Evolutionary conservation across 495 filamentous ascomycete species (phyloP), one percentile per base, ranked within the genome.

Genomic region (Daldinia loculata): DNA sequence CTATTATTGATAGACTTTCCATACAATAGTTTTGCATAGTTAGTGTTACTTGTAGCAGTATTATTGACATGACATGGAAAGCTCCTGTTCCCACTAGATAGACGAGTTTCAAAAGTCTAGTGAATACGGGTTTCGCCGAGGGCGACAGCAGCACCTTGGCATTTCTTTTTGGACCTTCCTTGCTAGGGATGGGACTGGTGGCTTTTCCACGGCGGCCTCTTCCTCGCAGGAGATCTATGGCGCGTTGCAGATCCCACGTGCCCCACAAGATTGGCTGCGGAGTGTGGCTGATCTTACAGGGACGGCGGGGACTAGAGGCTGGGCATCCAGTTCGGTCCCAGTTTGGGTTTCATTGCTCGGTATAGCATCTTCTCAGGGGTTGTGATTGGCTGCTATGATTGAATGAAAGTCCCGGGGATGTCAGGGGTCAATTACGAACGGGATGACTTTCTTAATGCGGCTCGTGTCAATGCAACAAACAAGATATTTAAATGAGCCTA

Each of bases 241-340:
- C 26, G 48, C 11, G 9, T 26, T 19, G 60, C 30, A 22, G 48
- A 63, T 34, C 69, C 69, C 69, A 71, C 69, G 69, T 71, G 69
- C 63, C 34, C 66, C 41, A 60, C 36, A 27, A 59, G 59, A 72
- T 70, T 72, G 69, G 69, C n/a, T 67, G 58, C 15, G 53, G 27
- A 63, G 12, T 61, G 63, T 67, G 63, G 63, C 69, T 67, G 53
- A 67, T 56, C 22, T 55, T 8, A 34, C 45, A 45, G 50, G 52
- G 45, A 50, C 36, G 45, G 57, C 58, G 15, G 63, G 55, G 58
- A 30, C 63, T 64, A 56, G 30, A 63, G 38, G 59, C 59, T 71
- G 38, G 68, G 68, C 68, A 32, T 29, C 29, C 56, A 22, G 39
- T 26, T 48, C 22, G 22, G 26, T 17, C 30, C 57, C 57, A 41